Base-by-base conservation (phyloP, 2,329 filamentous ascomycete species). In the Daldinia sp. region DNA sequence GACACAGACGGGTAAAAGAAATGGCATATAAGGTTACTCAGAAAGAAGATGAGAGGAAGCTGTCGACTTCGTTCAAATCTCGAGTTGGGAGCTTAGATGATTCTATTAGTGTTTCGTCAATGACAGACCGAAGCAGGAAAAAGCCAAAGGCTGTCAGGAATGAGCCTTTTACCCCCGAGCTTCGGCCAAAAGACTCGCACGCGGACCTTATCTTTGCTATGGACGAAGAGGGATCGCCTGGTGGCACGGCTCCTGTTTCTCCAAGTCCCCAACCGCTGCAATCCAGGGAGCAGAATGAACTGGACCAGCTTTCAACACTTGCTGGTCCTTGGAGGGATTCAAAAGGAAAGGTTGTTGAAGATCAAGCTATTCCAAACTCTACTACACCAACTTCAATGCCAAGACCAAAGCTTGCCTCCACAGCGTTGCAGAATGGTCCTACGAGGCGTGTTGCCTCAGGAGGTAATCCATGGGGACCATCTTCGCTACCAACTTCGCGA, bases 141-240 rank as follows among this genome's bases (percentile, higher is more conserved):
- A 87, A 83, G 65, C 82, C 82, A 0, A 87, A 84, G 63, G 74
- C 73, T 5, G 75, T 75, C 20, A 82, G 79, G 13, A 89, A 89
- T 69, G 88, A 89, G 67, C 83, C 85, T 0, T 85, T 87, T 58
- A 93, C 89, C 63, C 93, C 93, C 0, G 84, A 82, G 18, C 82
- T 96, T 50, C 90, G 88, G 61, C 85, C 91, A 1, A 93, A 89
- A 74, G 86, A 85, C 20, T 94, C 92, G 0, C 83, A 86, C 1
- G 86, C 85, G 41, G 94, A 98, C 73, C 85, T 98, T 61, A 97
- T 97, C 79, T 98, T 98, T 76, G 89, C 93, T 72, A 98, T 98
- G 94, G 95, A 97, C 65, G 94, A 97, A 41, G 93, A 94, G 48
- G 86, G 85, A 9, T 71, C 74, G 0, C 74, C 78, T 6, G 73